Base-by-base conservation (phyloP, 495 filamentous ascomycete species). In the Penicillium herquei region DNA sequence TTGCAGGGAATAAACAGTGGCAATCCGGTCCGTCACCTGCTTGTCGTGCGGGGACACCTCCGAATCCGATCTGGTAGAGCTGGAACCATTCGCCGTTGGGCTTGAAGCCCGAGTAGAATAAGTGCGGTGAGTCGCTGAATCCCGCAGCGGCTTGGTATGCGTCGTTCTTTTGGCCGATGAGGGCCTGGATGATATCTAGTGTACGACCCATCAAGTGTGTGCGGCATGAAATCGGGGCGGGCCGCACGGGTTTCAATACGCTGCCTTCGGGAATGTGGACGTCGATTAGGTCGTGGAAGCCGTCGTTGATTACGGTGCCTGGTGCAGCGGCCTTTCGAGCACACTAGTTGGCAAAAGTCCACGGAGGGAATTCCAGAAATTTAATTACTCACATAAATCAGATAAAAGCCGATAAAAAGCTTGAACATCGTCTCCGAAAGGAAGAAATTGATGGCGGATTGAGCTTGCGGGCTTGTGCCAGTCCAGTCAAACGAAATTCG, bases 11-110 rank as follows among this genome's bases (percentile, higher is more conserved):
- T 13, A 81, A 66, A 49, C 76, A 80, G 54, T 81, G 77, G 35
- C 77, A 79, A 57, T 81, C 78, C 2, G 73, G 74, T 3, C 77
- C 77, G 44, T 81, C 77, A 13, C 78, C 76, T 11, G 73, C 76
- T 2, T 74, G 69, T 5, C 77, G 65, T 0, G 77, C 78, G 7
- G 78, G 78, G 2, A 81, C 72, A 31, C 77, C 78, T 6, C 78
- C 78, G 33, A 81, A 80, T 0, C 77, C 77, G 21, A 81, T 80
- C 58, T 78, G 77, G 49, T 80, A 81, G 0, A 81, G 68, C 59
- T 80, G 73, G 53, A 73, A 81, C 73, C 71, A 81, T 52, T 78
- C 75, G 18, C 78, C 77, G 39, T 72, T 62, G 3, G 76, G 71
- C 47, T 77, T 78, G 61, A 75, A 80, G 2, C 75, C 75, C 2